phyloP scores from a whole-genome alignment of 164 flowering plant genomes.

The Stephania japonica region DNA sequence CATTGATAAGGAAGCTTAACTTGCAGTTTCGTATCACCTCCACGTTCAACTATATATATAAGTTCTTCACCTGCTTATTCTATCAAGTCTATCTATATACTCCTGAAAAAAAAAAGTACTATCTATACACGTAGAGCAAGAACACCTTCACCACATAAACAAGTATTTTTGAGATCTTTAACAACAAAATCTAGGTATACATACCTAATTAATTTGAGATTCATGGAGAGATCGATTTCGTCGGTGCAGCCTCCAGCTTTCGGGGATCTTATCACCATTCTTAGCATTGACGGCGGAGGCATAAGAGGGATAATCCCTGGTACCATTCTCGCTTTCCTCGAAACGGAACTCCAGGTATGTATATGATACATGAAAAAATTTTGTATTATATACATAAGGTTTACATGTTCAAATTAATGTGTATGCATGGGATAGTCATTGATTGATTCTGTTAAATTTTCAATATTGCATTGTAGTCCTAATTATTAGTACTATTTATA shows the following conservation, averaged over 20 bases:
- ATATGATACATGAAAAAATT: not conserved
- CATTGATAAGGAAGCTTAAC: no score
- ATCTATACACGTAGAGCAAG: no score
- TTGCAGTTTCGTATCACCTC: no score
- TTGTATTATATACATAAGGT: not conserved
- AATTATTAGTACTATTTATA: not conserved
- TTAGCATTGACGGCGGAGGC: slow-evolving; percentile 42
- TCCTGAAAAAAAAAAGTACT: no score
- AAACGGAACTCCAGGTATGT: slow-evolving; percentile 33
- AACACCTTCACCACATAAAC: no score
- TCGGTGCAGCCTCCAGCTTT: slow-evolving; percentile 26
- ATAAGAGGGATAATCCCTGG: slow-evolving; percentile 33
- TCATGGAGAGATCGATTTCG: not conserved
- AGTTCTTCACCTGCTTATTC: not conserved
- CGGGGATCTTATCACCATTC: slow-evolving; percentile 30
- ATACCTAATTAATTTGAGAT: not conserved
- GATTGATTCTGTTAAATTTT: no score
- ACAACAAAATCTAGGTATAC: no score
- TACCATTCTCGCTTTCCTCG: slow-evolving; percentile 28
- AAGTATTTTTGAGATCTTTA: no score
- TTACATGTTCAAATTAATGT: not conserved
- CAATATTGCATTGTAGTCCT: no score
- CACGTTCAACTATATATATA: not conserved
- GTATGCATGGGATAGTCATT: no score
- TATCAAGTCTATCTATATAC: no score